Conservation (phyloP, 805 yeast genomes). For the Wilhelminamyces savonicus region DNA sequence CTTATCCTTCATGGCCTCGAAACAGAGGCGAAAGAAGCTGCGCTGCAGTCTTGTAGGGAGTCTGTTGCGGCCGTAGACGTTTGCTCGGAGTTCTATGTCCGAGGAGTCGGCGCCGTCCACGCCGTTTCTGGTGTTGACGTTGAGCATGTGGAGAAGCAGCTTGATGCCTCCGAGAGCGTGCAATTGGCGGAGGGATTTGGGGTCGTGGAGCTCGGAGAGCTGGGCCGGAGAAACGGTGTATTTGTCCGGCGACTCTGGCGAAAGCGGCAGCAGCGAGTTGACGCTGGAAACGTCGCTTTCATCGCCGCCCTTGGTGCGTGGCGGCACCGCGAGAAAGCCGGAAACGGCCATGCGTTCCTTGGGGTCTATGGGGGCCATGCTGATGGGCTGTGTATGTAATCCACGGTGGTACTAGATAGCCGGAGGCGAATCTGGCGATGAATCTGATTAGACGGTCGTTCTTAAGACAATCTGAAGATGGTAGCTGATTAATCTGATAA, state of each 20-base stretch:
- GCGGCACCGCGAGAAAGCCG: too few relatives aligned
- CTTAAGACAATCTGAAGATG: too few relatives aligned
- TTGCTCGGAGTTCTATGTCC: conserved; percentile 29
- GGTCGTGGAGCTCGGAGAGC: conserved; percentile 51
- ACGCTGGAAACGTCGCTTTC: conserved; percentile 8
- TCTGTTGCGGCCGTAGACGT: conserved; percentile 60
- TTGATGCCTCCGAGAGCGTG: conserved; percentile 40
- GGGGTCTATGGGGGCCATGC: too few relatives aligned
- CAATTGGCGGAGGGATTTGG: conserved; percentile 47
- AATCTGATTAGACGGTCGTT: too few relatives aligned
- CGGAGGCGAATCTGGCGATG: too few relatives aligned
- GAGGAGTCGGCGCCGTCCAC: conserved; percentile 27
- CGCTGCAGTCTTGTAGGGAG: conserved; percentile 71
- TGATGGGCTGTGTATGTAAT: too few relatives aligned
- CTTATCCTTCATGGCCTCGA: conserved; percentile 85
- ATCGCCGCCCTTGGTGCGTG: too few relatives aligned
- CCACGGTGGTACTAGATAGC: too few relatives aligned
- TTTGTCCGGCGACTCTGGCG: too few relatives aligned
- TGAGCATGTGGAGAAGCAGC: conserved; percentile 22
- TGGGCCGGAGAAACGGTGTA: conserved; percentile 16
- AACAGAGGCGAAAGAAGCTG: conserved; percentile 60
- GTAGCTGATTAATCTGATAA: too few relatives aligned
- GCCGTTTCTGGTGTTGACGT: conserved; percentile 37
- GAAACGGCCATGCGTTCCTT: too few relatives aligned
- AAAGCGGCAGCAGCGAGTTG: conserved; percentile 9